Conservation (phyloP, 2,329 filamentous ascomycete genomes). For the Trichoderma semiorbis region DNA sequence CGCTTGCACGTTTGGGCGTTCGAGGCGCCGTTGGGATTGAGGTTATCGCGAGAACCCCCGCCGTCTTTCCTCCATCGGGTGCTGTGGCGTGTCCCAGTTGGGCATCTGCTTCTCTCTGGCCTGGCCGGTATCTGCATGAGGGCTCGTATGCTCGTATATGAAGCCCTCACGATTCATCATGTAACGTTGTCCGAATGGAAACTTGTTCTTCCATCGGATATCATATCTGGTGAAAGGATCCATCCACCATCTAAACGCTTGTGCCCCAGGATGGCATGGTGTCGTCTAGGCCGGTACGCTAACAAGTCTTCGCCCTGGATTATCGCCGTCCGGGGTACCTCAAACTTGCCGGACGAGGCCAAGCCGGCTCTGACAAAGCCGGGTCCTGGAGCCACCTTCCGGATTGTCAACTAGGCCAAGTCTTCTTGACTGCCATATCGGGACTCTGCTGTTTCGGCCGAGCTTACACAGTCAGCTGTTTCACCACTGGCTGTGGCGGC, state of each 20-base stretch:
- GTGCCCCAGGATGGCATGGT: neutral
- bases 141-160: neutral
- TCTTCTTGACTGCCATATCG: neutral
- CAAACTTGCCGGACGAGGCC: neutral
- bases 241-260: neutral
- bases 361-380: neutral
- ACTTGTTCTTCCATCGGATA: neutral
- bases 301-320: neutral
- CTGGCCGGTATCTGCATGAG: neutral
- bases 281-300: neutral
- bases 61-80: neutral
- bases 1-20: neutral
- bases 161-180: neutral
- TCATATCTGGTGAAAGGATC: neutral
- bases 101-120: neutral
- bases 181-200: constrained; percentile 7
- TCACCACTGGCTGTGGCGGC: neutral
- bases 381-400: constrained; percentile 13
- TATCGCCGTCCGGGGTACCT: neutral
- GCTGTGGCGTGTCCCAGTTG: neutral
- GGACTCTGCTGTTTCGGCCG: neutral
- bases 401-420: constrained; percentile 5
- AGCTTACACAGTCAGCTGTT: constrained; percentile 6
- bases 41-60: neutral
- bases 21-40: neutral